Evolutionary conservation across 2,329 filamentous ascomycete genomes (phyloP).

Genomic region (Biscogniauxia sp.): DNA sequence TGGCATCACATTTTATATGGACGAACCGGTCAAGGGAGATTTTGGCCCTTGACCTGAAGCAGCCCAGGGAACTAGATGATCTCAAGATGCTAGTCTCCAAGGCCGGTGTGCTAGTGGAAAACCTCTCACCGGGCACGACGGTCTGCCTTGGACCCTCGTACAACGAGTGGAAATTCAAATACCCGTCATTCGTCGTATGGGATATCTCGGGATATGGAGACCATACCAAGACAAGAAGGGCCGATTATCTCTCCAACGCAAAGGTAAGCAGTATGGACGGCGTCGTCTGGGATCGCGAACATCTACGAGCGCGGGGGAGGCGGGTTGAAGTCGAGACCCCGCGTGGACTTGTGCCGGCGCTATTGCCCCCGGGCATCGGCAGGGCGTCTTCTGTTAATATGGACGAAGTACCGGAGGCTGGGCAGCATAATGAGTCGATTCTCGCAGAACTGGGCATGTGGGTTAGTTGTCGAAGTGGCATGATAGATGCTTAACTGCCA

Average conservation of each 20-base stretch:
- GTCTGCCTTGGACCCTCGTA: conserved; percentile 47
- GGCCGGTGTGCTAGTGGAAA: conserved; percentile 53
- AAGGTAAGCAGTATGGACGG: too few species aligned
- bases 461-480: conserved; percentile 1
- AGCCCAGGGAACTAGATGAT: conserved; percentile 39
- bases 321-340: conserved; percentile 51
- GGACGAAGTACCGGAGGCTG: conserved; percentile 46
- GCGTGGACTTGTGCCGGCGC: conserved; percentile 43
- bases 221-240: conserved; percentile 52
- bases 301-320: conserved; percentile 55
- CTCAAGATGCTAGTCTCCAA: conserved; percentile 42
- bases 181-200: conserved; percentile 50
- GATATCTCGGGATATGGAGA: conserved; percentile 54
- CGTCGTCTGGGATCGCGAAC: too few species aligned
- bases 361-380: conserved; percentile 47
- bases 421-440: conserved; percentile 49
- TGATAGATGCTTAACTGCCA: conserved; percentile 1
- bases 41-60: conserved; percentile 49
- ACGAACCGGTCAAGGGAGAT: conserved; percentile 54
- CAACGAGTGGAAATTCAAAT: conserved; percentile 38
- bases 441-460: conserved; percentile 42
- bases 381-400: conserved; percentile 32
- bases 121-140: conserved; percentile 49
- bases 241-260: too few species aligned
- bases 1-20: conserved; percentile 56